Conservation (phyloP, 345 rosid species). For the Ceriops zippeliana region DNA sequence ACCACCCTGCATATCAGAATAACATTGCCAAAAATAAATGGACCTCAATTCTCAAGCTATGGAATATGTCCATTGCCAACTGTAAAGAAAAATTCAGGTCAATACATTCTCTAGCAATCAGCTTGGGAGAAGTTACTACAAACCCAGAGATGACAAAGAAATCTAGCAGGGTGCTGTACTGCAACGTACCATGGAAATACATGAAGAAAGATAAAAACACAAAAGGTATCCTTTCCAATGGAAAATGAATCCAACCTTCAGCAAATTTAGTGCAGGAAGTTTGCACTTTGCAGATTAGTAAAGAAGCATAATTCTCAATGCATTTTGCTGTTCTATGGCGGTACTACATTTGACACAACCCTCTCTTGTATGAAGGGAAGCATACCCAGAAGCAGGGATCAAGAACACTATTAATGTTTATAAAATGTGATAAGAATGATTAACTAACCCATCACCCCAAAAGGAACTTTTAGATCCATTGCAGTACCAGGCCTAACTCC, state of each 20-base stretch:
- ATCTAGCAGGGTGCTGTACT: not conserved
- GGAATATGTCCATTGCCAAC: not conserved
- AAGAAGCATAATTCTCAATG: not conserved
- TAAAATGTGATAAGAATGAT: not conserved
- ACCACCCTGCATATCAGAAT: constrained; percentile 51
- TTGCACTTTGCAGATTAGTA: no score
- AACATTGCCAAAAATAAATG: constrained; percentile 13
- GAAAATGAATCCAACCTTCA: not conserved
- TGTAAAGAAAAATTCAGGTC: not conserved
- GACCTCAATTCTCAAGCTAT: not conserved
- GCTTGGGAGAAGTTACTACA: not conserved
- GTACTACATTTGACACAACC: not conserved
- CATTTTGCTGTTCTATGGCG: not conserved
- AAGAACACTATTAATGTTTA: not conserved
- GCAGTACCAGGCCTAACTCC: not conserved
- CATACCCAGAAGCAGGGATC: not conserved
- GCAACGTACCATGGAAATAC: not conserved
- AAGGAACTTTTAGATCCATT: not conserved
- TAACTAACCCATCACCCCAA: constrained; percentile 11
- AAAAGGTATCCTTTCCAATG: not conserved
- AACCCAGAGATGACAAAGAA: not conserved
- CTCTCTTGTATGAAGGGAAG: not conserved
- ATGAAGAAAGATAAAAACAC: not conserved
- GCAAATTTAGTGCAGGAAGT: not conserved
- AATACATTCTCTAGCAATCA: not conserved